phyloP scores from a whole-genome alignment of 768 basidiomycete genomes.

The Agrocybe pediades region DNA sequence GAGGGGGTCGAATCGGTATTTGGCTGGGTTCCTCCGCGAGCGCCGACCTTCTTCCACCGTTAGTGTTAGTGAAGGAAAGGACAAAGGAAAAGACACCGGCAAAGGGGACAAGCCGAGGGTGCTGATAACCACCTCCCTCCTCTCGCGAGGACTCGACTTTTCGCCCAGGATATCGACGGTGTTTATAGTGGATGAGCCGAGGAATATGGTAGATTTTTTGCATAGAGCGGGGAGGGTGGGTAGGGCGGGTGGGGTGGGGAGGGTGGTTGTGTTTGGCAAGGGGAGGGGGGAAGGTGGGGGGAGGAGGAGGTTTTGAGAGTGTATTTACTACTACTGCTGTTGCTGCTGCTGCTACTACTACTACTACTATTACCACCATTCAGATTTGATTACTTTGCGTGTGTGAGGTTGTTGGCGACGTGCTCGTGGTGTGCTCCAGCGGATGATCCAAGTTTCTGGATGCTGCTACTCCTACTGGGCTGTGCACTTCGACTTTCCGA shows the following conservation, averaged over 20 bases:
- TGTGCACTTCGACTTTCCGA: no score
- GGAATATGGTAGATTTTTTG: constrained; percentile 90
- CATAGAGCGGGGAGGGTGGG: constrained; percentile 89
- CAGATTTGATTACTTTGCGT: no score
- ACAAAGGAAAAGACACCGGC: constrained; percentile 17
- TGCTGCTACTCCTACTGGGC: no score
- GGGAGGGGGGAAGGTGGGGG: constrained; percentile 56
- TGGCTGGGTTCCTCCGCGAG: constrained; percentile 85
- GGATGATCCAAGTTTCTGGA: no score
- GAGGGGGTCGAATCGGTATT: constrained; percentile 72
- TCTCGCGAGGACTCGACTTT: constrained; percentile 91
- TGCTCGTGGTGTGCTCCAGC: no score
- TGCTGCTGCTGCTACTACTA: no score
- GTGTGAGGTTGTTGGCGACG: no score
- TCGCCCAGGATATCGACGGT: constrained; percentile 75
- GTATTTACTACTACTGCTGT: no score
- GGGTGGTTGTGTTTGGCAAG: constrained; percentile 79
- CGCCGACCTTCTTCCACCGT: no score
- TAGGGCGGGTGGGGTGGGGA: constrained; percentile 69
- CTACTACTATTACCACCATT: no score
- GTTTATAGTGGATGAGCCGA: constrained; percentile 85
- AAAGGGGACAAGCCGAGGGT: constrained; percentile 49
- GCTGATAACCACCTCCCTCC: constrained; percentile 86
- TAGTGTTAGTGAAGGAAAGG: constrained; percentile 26
- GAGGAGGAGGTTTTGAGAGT: constrained; percentile 54